phyloP scores from a whole-genome alignment of 345 rosid species.

The Eucalyptus brandiana region DNA sequence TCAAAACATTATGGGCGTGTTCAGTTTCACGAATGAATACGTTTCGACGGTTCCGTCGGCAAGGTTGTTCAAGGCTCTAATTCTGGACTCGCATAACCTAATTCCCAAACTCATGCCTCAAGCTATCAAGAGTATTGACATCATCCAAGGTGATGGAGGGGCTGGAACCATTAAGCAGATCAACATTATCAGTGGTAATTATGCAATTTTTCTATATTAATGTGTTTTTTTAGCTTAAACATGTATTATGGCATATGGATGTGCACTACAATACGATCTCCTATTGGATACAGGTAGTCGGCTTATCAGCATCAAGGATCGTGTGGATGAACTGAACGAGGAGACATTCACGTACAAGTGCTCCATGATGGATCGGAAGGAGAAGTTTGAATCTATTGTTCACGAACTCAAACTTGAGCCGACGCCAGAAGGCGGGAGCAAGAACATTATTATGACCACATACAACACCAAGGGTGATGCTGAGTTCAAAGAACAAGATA shows the following conservation, averaged over 20 bases:
- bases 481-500: not conserved
- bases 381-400: not conserved
- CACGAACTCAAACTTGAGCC: not conserved
- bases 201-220: not conserved
- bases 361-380: not conserved
- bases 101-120: not conserved
- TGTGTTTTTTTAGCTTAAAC: not conserved
- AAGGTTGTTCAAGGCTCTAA: not conserved
- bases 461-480: not conserved
- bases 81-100: not conserved
- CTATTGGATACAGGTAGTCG: not conserved
- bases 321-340: not conserved
- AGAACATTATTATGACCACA: not conserved
- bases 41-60: not conserved
- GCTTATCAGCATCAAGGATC: not conserved
- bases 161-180: not conserved
- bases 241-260: not conserved
- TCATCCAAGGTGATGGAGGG: not conserved
- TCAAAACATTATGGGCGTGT: not conserved
- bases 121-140: not conserved
- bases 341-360: not conserved
- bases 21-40: not conserved
- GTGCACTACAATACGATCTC: not conserved
- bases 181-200: not conserved
- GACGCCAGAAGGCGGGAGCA: not conserved